Percentiles rank a stretch among this genome's conserved stretches.
Conservation (phyloP, 495 filamentous ascomycete species). For the Neurospora sp. region DNA sequence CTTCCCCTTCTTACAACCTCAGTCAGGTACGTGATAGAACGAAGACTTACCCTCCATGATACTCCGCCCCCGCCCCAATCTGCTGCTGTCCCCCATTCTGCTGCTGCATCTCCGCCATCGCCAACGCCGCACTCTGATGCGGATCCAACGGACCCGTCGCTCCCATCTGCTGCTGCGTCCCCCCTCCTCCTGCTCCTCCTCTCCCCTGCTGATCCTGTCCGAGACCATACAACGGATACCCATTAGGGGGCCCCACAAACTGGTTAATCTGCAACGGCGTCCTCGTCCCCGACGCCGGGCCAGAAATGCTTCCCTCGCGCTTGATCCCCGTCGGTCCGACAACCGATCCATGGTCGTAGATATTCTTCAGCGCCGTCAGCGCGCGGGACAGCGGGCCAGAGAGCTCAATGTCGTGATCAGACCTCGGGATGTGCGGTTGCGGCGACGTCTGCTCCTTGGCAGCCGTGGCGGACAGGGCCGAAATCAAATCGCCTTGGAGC, state of each 20-base stretch:
- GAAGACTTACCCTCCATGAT: constrained; percentile 13
- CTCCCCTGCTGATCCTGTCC: constrained; percentile 4
- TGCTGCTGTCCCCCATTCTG: constrained; percentile 31
- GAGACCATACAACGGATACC: not conserved
- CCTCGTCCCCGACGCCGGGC: constrained; percentile 25
- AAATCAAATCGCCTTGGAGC: constrained; percentile 45
- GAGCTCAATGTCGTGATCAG: constrained; percentile 44
- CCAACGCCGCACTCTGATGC: constrained; percentile 44
- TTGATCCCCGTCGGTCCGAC: constrained; percentile 25
- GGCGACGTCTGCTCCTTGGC: constrained; percentile 41
- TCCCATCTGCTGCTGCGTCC: constrained; percentile 1
- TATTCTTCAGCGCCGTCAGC: constrained; percentile 43
- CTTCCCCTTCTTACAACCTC: too few species aligned
- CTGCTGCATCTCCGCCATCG: constrained; percentile 46
- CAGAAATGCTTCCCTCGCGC: constrained; percentile 26
- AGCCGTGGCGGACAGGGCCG: constrained; percentile 44
- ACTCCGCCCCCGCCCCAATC: constrained; percentile 3
- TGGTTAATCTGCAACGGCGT: constrained; percentile 26
- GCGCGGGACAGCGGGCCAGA: constrained; percentile 44
- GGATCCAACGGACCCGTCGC: constrained; percentile 30
- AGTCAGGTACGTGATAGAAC: too few species aligned
- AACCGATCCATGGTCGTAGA: constrained; percentile 46
- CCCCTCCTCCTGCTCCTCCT: not conserved
- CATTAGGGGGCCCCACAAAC: constrained; percentile 1
- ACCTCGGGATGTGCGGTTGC: constrained; percentile 33